phyloP scores from a whole-genome alignment of 1,139 yeast species.

The Saccharomyces hybrid region DNA sequence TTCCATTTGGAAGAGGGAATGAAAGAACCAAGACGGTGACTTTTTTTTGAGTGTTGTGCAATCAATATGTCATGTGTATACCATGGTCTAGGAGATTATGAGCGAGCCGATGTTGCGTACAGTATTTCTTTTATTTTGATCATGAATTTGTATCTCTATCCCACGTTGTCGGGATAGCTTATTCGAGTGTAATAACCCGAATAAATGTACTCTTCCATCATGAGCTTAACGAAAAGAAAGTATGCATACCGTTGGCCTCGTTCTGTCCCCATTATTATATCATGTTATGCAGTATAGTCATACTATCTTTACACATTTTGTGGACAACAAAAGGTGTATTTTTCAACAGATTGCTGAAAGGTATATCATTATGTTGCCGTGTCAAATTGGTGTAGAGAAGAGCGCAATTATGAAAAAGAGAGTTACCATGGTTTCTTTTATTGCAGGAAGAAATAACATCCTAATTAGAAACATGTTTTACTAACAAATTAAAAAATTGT shows the following conservation, averaged over 20 bases:
- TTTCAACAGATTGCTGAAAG: neutral
- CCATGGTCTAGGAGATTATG: neutral
- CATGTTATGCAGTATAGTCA: neutral
- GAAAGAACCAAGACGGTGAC: constrained; percentile 37
- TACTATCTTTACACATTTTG: neutral
- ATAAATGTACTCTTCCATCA: neutral
- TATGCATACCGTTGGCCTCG: neutral
- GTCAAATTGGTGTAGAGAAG: neutral
- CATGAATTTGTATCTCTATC: neutral
- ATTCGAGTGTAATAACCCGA: neutral
- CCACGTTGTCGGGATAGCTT: neutral
- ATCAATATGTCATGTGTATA: neutral
- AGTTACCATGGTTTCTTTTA: neutral
- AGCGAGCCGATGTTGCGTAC: neutral
- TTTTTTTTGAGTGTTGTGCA: constrained; percentile 13
- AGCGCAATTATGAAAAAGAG: neutral
- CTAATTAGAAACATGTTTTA: constrained; percentile 7
- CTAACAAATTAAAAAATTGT: constrained; percentile 14
- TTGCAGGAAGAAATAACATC: neutral
- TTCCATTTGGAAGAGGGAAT: constrained; percentile 33
- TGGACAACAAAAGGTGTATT: neutral
- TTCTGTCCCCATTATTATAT: neutral
- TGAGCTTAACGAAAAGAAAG: neutral
- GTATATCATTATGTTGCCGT: neutral
- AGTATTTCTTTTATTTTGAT: neutral